Percentiles rank a stretch among this genome's conserved stretches.
Evolutionary conservation across 176 grass and related monocot genomes (phyloP).

Genomic region (Alopecurus myosuroides): DNA sequence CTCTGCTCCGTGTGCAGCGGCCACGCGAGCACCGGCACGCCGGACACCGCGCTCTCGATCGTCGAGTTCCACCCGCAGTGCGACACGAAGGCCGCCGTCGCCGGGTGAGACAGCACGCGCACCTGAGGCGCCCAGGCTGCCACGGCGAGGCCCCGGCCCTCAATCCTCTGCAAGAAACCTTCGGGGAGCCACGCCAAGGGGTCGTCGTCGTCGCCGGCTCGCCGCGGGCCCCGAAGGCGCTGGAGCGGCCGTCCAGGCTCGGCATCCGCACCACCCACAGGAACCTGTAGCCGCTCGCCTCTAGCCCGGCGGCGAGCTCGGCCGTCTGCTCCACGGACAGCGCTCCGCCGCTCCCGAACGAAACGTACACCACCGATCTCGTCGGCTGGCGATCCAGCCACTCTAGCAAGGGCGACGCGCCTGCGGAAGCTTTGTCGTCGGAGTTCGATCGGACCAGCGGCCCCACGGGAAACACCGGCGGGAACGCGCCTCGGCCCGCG

Average conservation of each 20-base stretch:
- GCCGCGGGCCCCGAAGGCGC: neutral
- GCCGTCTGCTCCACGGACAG: neutral
- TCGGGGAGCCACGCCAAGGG: slow-evolving; percentile 42
- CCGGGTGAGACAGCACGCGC: slow-evolving; percentile 48
- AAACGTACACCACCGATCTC: neutral
- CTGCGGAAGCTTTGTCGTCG: neutral
- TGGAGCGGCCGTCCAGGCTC: neutral
- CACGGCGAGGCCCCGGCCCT: slow-evolving; percentile 36
- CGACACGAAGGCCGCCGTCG: slow-evolving; percentile 49
- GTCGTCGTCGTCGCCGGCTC: neutral
- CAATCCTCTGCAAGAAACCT: slow-evolving; percentile 39
- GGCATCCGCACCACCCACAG: neutral
- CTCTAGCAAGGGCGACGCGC: neutral
- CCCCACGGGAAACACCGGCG: neutral
- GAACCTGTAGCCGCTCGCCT: neutral
- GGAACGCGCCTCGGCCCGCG: neutral
- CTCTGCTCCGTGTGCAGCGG: slow-evolving; percentile 63
- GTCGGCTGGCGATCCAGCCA: neutral
- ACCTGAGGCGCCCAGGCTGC: slow-evolving; percentile 68
- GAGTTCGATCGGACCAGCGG: neutral
- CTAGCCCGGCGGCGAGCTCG: neutral
- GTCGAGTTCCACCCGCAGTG: slow-evolving; percentile 88
- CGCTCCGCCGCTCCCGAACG: neutral
- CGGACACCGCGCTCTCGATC: slow-evolving; percentile 31
- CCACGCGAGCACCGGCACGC: slow-evolving; percentile 53